phyloP scores from a whole-genome alignment of 768 basidiomycete genomes.

The Mrakia blollopis region DNA sequence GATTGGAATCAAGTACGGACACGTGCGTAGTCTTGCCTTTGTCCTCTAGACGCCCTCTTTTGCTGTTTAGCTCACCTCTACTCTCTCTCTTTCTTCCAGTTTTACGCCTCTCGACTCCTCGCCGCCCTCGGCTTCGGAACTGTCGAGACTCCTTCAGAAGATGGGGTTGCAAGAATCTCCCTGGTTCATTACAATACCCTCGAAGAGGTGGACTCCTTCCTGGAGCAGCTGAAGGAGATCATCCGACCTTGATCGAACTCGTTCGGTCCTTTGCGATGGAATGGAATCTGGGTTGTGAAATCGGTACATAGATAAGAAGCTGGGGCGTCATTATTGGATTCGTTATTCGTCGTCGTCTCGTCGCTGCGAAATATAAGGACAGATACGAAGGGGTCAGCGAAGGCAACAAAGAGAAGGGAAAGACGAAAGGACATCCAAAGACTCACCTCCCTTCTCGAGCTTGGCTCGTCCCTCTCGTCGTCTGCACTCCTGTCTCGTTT shows the following conservation, averaged over 20 bases:
- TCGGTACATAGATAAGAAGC: background rate
- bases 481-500: constrained; percentile 29
- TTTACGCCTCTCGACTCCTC: constrained; percentile 66
- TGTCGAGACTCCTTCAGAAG: constrained; percentile 51
- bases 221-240: constrained; percentile 39
- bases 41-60: background rate
- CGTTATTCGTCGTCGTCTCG: constrained; percentile 24
- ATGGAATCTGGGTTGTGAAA: background rate
- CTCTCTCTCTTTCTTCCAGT: constrained; percentile 48
- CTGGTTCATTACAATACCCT: constrained; percentile 75
- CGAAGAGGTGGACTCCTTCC: constrained; percentile 61
- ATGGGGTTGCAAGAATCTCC: constrained; percentile 69
- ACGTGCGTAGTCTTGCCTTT: background rate
- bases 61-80: background rate
- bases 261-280: background rate
- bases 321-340: background rate
- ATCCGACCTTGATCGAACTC: background rate
- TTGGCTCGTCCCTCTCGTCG: constrained; percentile 19
- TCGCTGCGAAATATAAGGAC: background rate
- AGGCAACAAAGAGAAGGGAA: background rate
- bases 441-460: constrained; percentile 18
- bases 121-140: constrained; percentile 50
- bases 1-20: constrained; percentile 71
- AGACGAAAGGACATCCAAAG: background rate
- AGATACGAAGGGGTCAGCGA: background rate